A percentile compares a stretch with the other conserved stretches of the same genome.
These are phyloP conservation scores for Metschnikowia noctiluminum DNA, from an alignment of 805 yeast genomes.

Conservation along the genomic window DNA sequence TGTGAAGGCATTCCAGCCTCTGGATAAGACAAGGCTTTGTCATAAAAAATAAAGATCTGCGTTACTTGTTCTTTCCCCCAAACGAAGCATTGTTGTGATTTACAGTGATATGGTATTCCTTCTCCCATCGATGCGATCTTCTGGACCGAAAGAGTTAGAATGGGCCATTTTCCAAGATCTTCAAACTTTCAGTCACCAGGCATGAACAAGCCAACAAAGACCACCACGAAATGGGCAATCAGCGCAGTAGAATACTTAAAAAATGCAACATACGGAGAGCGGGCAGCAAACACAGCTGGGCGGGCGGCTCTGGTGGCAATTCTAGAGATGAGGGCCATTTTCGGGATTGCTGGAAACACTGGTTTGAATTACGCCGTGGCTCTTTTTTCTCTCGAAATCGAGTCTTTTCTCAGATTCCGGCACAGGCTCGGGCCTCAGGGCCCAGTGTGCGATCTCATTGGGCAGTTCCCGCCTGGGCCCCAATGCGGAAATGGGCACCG, in stretches of 20 bases:
- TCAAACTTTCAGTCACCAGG: not conserved
- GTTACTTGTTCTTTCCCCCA: too few species aligned
- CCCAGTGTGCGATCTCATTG: constrained; percentile 16
- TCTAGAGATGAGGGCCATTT: constrained; percentile 43
- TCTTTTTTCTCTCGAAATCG: constrained; percentile 7
- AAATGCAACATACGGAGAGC: constrained; percentile 41
- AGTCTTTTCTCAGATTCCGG: constrained; percentile 8
- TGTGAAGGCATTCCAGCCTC: too few species aligned
- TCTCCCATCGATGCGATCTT: too few species aligned
- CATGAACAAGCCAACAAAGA: not conserved
- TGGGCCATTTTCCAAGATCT: too few species aligned
- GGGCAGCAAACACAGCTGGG: constrained; percentile 39
- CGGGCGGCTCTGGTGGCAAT: constrained; percentile 43
- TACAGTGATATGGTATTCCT: too few species aligned
- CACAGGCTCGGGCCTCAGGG: constrained; percentile 14
- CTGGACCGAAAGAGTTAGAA: too few species aligned
- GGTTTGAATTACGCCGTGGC: not conserved
- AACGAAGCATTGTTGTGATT: too few species aligned
- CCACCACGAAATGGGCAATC: not conserved
- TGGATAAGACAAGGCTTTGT: too few species aligned
- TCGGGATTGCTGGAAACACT: constrained; percentile 13
- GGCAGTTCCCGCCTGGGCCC: constrained; percentile 1
- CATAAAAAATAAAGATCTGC: too few species aligned
- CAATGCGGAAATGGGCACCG: not conserved
- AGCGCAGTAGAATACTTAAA: not conserved